Conservation (phyloP, 495 filamentous ascomycete genomes). For the Annulohypoxylon bovei region DNA sequence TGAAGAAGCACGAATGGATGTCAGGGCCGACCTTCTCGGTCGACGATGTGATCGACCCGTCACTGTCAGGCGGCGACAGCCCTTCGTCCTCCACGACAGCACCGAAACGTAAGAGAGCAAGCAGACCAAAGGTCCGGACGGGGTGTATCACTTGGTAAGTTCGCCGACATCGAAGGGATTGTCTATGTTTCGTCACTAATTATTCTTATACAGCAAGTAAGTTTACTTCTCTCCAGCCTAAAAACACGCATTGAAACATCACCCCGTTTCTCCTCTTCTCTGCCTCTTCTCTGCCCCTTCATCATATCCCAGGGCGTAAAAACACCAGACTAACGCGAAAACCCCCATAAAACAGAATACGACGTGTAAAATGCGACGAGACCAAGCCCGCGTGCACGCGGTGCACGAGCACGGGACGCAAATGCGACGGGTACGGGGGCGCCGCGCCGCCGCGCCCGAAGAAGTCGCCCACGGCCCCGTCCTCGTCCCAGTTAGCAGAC, state of each 20-base stretch:
- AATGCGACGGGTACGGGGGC: conserved; percentile 56
- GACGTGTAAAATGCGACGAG: conserved; percentile 55
- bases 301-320: not conserved
- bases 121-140: conserved; percentile 40
- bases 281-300: not conserved
- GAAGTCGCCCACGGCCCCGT: conserved; percentile 16
- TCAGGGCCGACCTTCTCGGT: conserved; percentile 14
- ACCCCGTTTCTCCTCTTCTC: not conserved
- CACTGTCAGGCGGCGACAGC: conserved; percentile 1
- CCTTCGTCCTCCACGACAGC: not conserved
- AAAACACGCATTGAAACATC: not conserved
- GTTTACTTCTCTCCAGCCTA: conserved; percentile 2
- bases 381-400: conserved; percentile 53
- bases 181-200: conserved; percentile 5
- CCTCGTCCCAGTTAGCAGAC: not conserved
- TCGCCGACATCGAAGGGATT: not conserved
- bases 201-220: conserved; percentile 33
- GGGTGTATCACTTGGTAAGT: conserved; percentile 43
- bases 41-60: conserved; percentile 24
- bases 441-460: conserved; percentile 42
- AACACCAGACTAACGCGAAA: not conserved
- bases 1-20: conserved; percentile 14
- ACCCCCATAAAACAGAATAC: conserved; percentile 16
- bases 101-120: conserved; percentile 37
- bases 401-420: conserved; percentile 55